Base-by-base conservation (phyloP, 1,139 yeast species). In the Scheffersomyces quercinus region DNA sequence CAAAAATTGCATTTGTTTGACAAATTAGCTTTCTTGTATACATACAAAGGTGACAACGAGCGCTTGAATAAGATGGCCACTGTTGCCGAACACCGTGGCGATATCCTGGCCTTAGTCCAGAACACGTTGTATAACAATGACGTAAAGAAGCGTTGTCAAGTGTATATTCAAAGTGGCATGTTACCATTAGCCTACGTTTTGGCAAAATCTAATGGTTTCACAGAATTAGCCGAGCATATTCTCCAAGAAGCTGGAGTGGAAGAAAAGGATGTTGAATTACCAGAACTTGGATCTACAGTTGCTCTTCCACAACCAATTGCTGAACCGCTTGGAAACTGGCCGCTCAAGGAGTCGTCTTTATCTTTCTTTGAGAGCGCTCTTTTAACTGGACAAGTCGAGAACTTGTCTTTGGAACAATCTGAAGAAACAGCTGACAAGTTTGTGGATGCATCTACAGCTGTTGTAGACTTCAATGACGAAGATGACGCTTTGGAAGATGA, bases 161-260 rank as follows among this genome's bases (percentile, higher is more conserved):
- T 87, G 29, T 83, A 87, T 58, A 79, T 85, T 42, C 82, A 85
- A 54, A 82, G 87, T 45, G 97, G 97, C 26, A 77, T 91, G 70
- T 70, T 79, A 44, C 93, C 99, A 7, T 79, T 95, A 58, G 99
- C 99, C 1, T 95, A 90, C 64, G 88, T 97, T 26, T 79, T 91
- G 50, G 98, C 99, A 26, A 88, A 88, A 65, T 76, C 95, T 30
- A 87, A 85, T 55, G 97, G 97, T 5, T 78, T 90, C 52, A 79
- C 75, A 35, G 91, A 83, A 35, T 71, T 85, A 46, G 96, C 96
- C 28, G 77, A 79, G 37, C 77, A 81, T 39, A 85, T 88, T 44
- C 72, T 91, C 52, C 79, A 77, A 38, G 84, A 86, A 52, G 81
- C 91, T 28, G 88, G 83, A 8, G 75, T 88, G 31, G 73, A 76